These are phyloP conservation scores for Eragrostis tef DNA, from an alignment of 202 grass and related monocot species.

Conservation along the genomic window DNA sequence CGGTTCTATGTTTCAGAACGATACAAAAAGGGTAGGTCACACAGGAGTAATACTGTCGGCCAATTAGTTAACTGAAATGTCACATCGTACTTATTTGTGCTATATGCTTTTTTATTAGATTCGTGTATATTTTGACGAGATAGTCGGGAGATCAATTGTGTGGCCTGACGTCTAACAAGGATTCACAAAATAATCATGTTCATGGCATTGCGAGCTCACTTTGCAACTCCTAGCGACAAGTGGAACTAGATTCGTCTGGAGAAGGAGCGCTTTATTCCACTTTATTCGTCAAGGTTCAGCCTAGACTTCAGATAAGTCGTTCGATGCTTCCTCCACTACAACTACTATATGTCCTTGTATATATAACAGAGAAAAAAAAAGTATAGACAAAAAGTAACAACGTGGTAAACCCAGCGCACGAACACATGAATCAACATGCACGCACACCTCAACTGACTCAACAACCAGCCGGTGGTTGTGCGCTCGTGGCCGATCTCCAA, in stretches of 20 bases:
- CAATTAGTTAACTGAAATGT: slow-evolving; percentile 23
- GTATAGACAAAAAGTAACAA: slow-evolving; percentile 6
- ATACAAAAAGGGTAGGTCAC: slow-evolving; percentile 33
- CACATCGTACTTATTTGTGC: not conserved
- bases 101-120: not conserved
- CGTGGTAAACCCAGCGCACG: slow-evolving; percentile 8
- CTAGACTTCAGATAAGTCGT: slow-evolving; percentile 10
- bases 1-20: slow-evolving; percentile 17
- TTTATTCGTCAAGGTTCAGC: not conserved
- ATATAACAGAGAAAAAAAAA: not conserved
- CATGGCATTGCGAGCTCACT: no score
- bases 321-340: slow-evolving; percentile 31
- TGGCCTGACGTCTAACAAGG: not conserved
- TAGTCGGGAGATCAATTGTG: not conserved
- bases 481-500: not conserved
- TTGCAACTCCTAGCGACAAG: slow-evolving; percentile 1
- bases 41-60: not conserved
- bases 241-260: not conserved
- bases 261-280: not conserved
- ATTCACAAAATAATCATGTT: not conserved
- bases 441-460: not conserved
- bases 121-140: not conserved
- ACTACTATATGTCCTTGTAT: slow-evolving; percentile 1
- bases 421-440: not conserved
- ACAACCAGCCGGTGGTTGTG: slow-evolving; percentile 9